Conservation (phyloP, 495 filamentous ascomycete species). For the Annulohypoxylon stygium region DNA sequence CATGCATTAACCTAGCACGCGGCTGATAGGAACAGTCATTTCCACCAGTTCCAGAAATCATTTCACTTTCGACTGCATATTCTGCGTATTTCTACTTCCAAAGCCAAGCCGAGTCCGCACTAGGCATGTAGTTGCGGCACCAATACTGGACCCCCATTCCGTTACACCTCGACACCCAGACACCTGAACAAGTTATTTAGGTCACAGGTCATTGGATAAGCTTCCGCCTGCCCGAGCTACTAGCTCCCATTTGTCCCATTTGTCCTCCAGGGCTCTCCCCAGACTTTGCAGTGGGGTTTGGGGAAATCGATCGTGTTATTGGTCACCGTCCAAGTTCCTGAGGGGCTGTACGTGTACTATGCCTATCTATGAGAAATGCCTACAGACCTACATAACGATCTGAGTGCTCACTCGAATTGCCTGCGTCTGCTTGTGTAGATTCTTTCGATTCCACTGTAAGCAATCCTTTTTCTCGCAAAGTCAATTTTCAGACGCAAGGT, state of each 20-base stretch:
- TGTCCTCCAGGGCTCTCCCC: conserved; percentile 34
- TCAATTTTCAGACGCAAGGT: conserved; percentile 4
- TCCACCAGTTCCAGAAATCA: conserved; percentile 11
- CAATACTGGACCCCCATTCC: neutral
- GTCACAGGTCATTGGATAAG: conserved; percentile 24
- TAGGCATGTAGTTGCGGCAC: conserved; percentile 13
- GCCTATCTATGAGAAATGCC: too few species aligned
- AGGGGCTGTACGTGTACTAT: conserved; percentile 16
- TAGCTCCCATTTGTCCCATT: conserved; percentile 47
- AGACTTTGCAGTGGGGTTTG: conserved; percentile 35
- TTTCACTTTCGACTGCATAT: neutral
- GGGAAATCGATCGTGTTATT: conserved; percentile 20
- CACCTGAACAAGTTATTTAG: conserved; percentile 7
- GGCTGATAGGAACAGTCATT: conserved; percentile 25
- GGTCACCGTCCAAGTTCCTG: conserved; percentile 14
- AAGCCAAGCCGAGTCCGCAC: conserved; percentile 8
- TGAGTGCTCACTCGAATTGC: neutral
- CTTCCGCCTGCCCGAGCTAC: conserved; percentile 43
- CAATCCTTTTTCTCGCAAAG: neutral
- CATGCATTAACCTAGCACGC: conserved; percentile 8
- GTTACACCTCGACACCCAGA: conserved; percentile 3
- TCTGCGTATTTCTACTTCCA: neutral
- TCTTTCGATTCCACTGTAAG: conserved; percentile 24
- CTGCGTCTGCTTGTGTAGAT: neutral
- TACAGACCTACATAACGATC: conserved; percentile 12